Evolutionary conservation across 208 protist species (phyloP), one percentile per base, ranked within the genome.

Genomic region (Crithidia brevicula): DNA sequence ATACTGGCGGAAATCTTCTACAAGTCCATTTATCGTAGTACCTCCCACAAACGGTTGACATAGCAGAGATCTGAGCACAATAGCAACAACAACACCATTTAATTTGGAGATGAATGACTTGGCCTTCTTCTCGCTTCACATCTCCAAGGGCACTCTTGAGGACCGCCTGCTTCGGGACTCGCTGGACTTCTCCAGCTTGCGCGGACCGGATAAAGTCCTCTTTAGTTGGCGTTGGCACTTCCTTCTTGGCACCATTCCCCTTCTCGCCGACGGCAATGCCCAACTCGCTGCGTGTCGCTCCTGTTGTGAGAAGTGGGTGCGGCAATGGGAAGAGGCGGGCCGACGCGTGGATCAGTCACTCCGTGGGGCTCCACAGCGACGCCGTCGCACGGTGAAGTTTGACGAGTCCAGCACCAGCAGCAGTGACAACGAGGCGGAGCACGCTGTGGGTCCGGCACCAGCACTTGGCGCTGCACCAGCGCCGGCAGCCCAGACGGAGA

Each of bases 101-200:
- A n/a, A n/a, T n/a, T n/a, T n/a, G n/a, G n/a, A n/a, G n/a, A 86
- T 86, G 81, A 71, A 86, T 30, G 76, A 86, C 31, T 30, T 86
- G 42, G 42, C 65, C 27, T 72, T 76, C 8, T 58, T 86, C 38
- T 33, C 45, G 0, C 28, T 52, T 4, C 66, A 72, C 28, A 42
- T 33, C 25, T 30, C 54, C 8, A 64, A 63, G 18, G 38, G 28
- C 6, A 62, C 57, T 0, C 40, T 77, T 16, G 51, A 49, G 36
- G 49, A 78, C 5, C 31, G 61, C 18, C 54, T 86, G 49, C 40
- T 83, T n/a, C 72, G 81, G 5, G 72, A 81, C 46, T 68, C 67
- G n/a, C 53, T 81, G 1, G 60, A 78, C 59, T 68, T 79, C 53
- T 43, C 66, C 1, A 63, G 57, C 23, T 22, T 50, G 4, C 57